phyloP scores from a whole-genome alignment of 257 asterid species.

The Lavandula angustifolia region DNA sequence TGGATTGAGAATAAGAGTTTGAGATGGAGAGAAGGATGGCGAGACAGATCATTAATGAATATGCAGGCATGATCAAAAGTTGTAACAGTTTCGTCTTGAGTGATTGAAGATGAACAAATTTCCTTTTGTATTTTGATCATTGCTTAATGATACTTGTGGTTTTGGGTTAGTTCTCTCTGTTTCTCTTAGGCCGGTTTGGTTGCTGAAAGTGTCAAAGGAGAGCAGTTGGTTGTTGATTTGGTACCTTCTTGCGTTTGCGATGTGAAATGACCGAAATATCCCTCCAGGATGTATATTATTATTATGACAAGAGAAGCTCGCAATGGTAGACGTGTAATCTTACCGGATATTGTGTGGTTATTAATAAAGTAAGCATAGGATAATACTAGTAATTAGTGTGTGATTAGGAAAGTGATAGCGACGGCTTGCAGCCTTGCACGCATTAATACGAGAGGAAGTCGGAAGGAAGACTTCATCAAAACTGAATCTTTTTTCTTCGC shows the following conservation, averaged over 20 bases:
- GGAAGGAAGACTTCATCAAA: slow-evolving; percentile 42
- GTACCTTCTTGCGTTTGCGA: slow-evolving; percentile 23
- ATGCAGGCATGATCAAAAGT: slow-evolving; percentile 46
- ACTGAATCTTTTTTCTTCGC: slow-evolving; percentile 11
- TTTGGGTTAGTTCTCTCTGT: slow-evolving; percentile 9
- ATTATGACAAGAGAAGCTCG: too few relatives aligned
- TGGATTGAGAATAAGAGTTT: slow-evolving; percentile 38
- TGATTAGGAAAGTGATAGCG: slow-evolving; percentile 26
- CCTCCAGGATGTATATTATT: neutral
- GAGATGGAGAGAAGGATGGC: slow-evolving; percentile 39
- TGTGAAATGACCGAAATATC: slow-evolving; percentile 30
- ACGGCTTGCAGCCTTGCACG: slow-evolving; percentile 25
- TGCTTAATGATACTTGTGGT: slow-evolving; percentile 32
- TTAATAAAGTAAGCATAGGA: slow-evolving; percentile 14
- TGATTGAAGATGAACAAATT: slow-evolving; percentile 13
- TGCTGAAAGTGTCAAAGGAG: slow-evolving; percentile 65
- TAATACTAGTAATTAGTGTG: slow-evolving; percentile 3
- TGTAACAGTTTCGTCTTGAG: slow-evolving; percentile 25
- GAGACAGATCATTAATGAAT: slow-evolving; percentile 28
- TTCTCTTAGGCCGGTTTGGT: slow-evolving; percentile 33
- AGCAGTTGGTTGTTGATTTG: slow-evolving; percentile 53
- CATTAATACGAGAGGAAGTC: slow-evolving; percentile 40
- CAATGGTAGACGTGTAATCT: neutral
- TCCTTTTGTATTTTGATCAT: slow-evolving; percentile 42
- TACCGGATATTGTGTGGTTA: slow-evolving; percentile 11